Base-by-base conservation (phyloP, 2,329 filamentous ascomycete genomes). In the Purpureocillium lavendulum region DNA sequence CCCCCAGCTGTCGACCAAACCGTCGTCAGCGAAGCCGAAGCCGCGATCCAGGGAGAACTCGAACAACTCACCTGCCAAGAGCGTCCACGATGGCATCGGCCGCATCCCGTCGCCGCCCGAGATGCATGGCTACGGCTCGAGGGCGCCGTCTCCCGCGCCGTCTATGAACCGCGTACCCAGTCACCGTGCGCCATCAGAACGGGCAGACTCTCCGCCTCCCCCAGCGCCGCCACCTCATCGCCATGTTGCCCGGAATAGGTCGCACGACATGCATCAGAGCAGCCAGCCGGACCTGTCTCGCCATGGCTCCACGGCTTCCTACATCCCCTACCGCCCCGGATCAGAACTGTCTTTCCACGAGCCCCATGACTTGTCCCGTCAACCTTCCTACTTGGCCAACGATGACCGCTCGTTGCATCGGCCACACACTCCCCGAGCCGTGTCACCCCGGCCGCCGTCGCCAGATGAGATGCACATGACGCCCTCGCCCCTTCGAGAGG, bases 401-500 rank as follows among this genome's bases (percentile, higher is more conserved):
- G 60, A 67, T 16, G 61, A 64, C 28, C 60, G 55, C 30, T 47
- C 52, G 7, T 43, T 47, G n/a, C 29, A 45, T 40, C 45, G 43
- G n/a, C 49, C 74, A 40, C 65, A 73, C 39, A 80, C 73, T 1
- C 74, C 78, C 2, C 65, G 75, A 44, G 71, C 60, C 46, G 69
- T 70, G 7, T 86, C 84, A 2, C 82, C 83, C 1, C 70, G 67
- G 29, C 82, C 81, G 3, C 78, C 78, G 4, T 88, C 87, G 5
- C 80, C 84, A 2, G 77, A 71, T 34, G 67, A 69, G 30, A 76
- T 72, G 33, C 80, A 79, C 2, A 67, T 86, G 58, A 98, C 92
- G 0, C 92, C 92, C 1, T 97, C 92, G 3, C 92, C 92, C 1
- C 67, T 98, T 3, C 76, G 92, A 43, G 87, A 89, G 59, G 92